Base-by-base conservation (phyloP, 371 early-diverging fungal genomes). In the Chytridium lagenaria region DNA sequence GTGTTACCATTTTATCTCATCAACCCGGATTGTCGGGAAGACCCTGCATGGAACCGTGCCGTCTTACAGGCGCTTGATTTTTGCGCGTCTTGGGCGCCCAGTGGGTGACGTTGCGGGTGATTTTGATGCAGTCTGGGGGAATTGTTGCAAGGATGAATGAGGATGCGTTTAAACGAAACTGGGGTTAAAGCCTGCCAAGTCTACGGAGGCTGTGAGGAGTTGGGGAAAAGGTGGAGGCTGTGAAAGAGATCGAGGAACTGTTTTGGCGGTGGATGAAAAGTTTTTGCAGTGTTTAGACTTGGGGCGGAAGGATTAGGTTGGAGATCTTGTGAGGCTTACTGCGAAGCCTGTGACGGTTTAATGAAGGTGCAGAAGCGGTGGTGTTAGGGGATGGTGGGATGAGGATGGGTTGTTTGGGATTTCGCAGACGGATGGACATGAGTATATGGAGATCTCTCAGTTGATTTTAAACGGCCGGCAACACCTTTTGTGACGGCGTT, bases 1-100 rank as follows among this genome's bases (percentile, higher is more conserved):
- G 63, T 73, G 2, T 30, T 73, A 19, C 73, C 73, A 1, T 73
- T 73, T 59, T 51, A 67, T 15, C 40, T 73, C 16, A 57, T 57
- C 40, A 67, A 73, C 50, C 73, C 73, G n/a, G 73, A 73, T n/a
- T 73, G 73, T 50, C 28, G 68, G 10, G 73, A 73, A 19, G 73
- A 73, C 49, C 23, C 59, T 22, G 1, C 3, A 2, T 73, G 73
- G 73, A 73, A 73, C 38, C 39, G 50, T 40, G 68, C 73, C 2
- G 68, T 55, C 15, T 19, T 73, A 49, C 68, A 73, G 23, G 73
- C 73, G 2, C 23, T 73, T 16, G 73, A 73, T 44, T n/a, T 73
- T 59, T 49, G 68, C 23, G 36, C 57, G 19, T 68, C 73, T 26
- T 73, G 68, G 68, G 73, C 68, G 33, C 49, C 49, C 61, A 22